A percentile compares a stretch with the other conserved stretches of the same genome.
Conservation (phyloP, 805 yeast species). For the Candida pseudoglaebosa region DNA sequence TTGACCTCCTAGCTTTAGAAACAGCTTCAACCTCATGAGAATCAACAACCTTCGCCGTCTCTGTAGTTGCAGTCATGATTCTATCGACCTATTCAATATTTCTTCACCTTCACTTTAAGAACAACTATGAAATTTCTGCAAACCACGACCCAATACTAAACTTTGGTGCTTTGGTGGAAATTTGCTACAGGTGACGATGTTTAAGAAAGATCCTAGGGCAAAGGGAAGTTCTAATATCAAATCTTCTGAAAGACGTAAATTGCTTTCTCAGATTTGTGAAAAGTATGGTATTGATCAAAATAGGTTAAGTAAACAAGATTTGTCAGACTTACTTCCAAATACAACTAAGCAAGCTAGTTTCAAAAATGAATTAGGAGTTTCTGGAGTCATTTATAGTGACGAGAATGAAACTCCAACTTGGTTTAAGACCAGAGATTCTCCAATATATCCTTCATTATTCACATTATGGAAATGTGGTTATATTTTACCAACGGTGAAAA, state of each 20-base stretch:
- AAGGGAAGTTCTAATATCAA: slow-evolving; percentile 79
- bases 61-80: background rate
- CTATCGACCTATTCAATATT: background rate
- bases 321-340: slow-evolving; percentile 44
- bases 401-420: slow-evolving; percentile 66
- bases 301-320: slow-evolving; percentile 38
- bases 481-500: slow-evolving; percentile 61
- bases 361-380: slow-evolving; percentile 45
- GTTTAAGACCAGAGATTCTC: slow-evolving; percentile 58
- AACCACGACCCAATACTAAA: background rate
- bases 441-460: slow-evolving; percentile 64
- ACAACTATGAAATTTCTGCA: no score
- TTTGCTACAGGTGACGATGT: slow-evolving; percentile 31
- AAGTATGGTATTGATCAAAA: slow-evolving; percentile 37
- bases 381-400: slow-evolving; percentile 65
- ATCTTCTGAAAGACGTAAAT: slow-evolving; percentile 69
- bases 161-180: slow-evolving; percentile 2
- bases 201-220: slow-evolving; percentile 51
- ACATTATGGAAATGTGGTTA: slow-evolving; percentile 69
- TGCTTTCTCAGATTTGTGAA: slow-evolving; percentile 41
- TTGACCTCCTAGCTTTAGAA: slow-evolving; percentile 7
- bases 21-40: background rate
- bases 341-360: slow-evolving; percentile 61
- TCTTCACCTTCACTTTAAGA: no score
- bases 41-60: background rate